Evolutionary conservation across 805 yeast species (phyloP).

Genomic region (Candida nitratophila): DNA sequence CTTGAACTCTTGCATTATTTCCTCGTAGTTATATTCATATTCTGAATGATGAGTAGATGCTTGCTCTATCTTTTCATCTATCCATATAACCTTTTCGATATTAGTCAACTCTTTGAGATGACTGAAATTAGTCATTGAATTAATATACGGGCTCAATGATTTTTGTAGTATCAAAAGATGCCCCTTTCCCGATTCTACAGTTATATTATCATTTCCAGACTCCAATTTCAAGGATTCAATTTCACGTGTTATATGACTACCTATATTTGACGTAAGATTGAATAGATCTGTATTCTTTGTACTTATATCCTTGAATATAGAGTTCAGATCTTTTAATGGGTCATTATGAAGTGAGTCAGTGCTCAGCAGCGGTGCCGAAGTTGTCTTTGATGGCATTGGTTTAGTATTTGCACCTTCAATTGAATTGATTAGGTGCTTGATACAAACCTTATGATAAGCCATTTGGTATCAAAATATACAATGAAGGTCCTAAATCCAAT

Average conservation of each 20-base stretch:
- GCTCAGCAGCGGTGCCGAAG: not conserved
- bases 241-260: not conserved
- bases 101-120: slow-evolving; percentile 17
- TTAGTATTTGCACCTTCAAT: too few relatives aligned
- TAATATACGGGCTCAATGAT: slow-evolving; percentile 16
- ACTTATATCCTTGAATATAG: too few relatives aligned
- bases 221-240: not conserved
- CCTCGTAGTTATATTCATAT: slow-evolving; percentile 11
- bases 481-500: too few relatives aligned
- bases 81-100: slow-evolving; percentile 23
- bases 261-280: not conserved
- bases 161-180: slow-evolving; percentile 19
- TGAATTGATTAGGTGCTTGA: not conserved
- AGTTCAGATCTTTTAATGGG: not conserved
- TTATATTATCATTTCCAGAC: not conserved
- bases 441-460: too few relatives aligned
- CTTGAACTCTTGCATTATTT: slow-evolving; percentile 8
- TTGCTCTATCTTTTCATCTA: slow-evolving; percentile 11
- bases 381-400: not conserved
- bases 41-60: not conserved
- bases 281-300: not conserved
- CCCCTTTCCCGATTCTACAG: not conserved
- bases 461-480: too few relatives aligned
- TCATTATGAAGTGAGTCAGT: not conserved
- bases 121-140: slow-evolving; percentile 21